These are phyloP conservation scores for Monoraphidium neglectum DNA, from an alignment of 139 green algal genomes.

Conservation along the genomic window DNA sequence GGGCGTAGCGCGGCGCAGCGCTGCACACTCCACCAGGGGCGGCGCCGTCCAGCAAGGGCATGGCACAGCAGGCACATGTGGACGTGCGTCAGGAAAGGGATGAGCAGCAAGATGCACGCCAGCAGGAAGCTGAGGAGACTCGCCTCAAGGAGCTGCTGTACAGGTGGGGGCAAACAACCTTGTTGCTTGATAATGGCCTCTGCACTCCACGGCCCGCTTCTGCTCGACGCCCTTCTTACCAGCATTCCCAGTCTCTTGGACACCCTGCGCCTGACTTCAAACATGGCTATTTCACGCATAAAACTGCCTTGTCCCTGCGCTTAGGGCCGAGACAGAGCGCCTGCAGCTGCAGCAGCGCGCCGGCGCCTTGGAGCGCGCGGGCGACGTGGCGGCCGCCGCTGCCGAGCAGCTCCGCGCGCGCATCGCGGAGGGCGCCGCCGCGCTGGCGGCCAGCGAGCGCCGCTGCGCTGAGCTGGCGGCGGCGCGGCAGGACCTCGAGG, in stretches of 20 bases:
- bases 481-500: not conserved
- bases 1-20: no score
- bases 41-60: no score
- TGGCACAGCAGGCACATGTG: no score
- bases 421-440: constrained; percentile 1
- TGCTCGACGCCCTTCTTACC: not conserved
- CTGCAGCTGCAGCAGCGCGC: constrained; percentile 7
- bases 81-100: no score
- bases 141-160: constrained; percentile 20
- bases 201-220: no score
- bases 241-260: not conserved
- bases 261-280: not conserved
- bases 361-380: not conserved
- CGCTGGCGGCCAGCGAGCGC: not conserved
- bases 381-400: constrained; percentile 4
- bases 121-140: no score
- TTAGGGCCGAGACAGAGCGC: constrained; percentile 16
- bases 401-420: constrained; percentile 10
- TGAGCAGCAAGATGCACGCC: no score
- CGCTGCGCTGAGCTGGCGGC: not conserved
- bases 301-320: no score
- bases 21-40: no score
- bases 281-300: no score
- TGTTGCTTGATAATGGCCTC: no score
- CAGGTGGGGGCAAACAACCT: not conserved